A percentile compares a stretch with the other conserved stretches of the same genome.
Evolutionary conservation across 2,329 filamentous ascomycete genomes (phyloP).

Genomic region (Cryphonectria nitschkei): DNA sequence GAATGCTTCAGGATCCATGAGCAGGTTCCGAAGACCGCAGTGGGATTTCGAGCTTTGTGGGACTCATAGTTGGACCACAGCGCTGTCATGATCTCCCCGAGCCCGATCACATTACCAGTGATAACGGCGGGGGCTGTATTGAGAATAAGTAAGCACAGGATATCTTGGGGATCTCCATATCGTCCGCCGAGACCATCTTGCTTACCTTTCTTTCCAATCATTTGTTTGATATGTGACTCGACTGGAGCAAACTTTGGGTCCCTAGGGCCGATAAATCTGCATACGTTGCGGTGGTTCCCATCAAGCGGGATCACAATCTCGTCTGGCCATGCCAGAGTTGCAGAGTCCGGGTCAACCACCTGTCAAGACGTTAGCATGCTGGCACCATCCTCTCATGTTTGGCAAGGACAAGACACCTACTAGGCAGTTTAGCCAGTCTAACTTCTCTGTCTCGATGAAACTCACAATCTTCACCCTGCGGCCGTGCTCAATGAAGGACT

Average conservation of each 20-base stretch:
- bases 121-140: not conserved
- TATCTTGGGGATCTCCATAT: not conserved
- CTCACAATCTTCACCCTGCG: conserved; percentile 8
- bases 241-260: not conserved
- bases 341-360: not conserved
- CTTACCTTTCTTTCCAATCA: not conserved
- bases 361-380: not conserved
- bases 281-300: not conserved
- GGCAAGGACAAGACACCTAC: not conserved
- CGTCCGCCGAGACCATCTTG: not conserved
- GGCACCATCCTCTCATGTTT: not conserved
- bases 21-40: not conserved
- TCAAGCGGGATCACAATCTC: not conserved
- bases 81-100: not conserved
- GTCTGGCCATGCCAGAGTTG: not conserved
- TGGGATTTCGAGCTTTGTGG: not conserved
- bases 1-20: not conserved
- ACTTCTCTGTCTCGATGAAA: conserved; percentile 14
- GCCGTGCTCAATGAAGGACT: conserved; percentile 14
- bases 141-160: not conserved
- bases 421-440: conserved; percentile 14
- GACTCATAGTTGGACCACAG: not conserved
- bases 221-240: not conserved
- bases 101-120: not conserved
- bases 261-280: not conserved